Base-by-base conservation (phyloP, 345 rosid genomes). In the Luvunga scandens region DNA sequence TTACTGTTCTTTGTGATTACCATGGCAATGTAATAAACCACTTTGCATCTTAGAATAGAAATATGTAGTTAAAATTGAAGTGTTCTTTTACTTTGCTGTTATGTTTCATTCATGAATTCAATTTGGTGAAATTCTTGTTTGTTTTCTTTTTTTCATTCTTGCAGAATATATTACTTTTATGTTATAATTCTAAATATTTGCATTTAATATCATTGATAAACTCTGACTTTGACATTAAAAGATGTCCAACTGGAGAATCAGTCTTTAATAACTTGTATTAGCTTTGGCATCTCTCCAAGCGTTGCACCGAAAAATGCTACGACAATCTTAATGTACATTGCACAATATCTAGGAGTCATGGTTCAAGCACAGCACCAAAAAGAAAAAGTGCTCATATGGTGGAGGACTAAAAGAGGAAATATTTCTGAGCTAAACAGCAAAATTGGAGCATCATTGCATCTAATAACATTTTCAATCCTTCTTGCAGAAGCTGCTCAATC, bases 401-500 rank as follows among this genome's bases (percentile, higher is more conserved):
- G 28, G 59, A 21, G 25, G 19, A 64, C 45, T 66, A 57, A 53
- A 68, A 34, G 33, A 66, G 67, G 30, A 22, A 76, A 36, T 34
- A 30, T 22, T 62, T 60, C 8, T 66, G 36, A 73, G 57, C 59
- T 68, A 66, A 65, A n/a, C 63, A 9, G n/a, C 7, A 28, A 39
- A 55, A 48, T 48, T 45, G 13, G 67, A 59, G 60, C 69, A 72
- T 57, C 56, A 10, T 39, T 39, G 22, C 76, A 45, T 25, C 81
- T 82, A 88, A 86, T 69, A 85, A 13, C 64, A 48, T 82, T 76
- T 76, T 50, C 14, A 59, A 72, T 69, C 53, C 71, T 86, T 82
- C 81, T 84, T 90, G 90, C 96, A 93, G 98, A 93, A 85, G 97
- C 98, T 88, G 98, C 98, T 69, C 88, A 88, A 83, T 87, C 91